Evolutionary conservation across 306 rosid species (phyloP), one percentile per base, ranked within the genome.

Genomic region (Rosa chinensis): DNA sequence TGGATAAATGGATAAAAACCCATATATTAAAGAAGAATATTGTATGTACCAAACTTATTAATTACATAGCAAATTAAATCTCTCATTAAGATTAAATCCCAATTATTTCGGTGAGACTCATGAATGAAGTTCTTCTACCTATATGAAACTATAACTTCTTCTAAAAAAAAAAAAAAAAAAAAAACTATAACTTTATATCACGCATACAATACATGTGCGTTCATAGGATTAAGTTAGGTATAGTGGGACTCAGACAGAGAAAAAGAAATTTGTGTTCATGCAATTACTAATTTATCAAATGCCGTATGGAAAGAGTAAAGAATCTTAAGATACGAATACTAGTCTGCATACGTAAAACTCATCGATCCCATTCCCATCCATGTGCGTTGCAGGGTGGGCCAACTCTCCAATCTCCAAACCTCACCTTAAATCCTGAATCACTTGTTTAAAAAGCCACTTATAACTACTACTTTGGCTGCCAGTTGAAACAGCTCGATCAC

Each of bases 301-400:
- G 25, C 37, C 39, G 66, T 61, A 61, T 25, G 23, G 3, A 56
- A 18, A 6, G 64, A 21, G 14, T n/a, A 58, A 13, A 20, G 0
- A 58, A 2, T 23, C 12, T 28, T 6, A 35, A 6, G 7, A 12
- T 63, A 63, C 69, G 8, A 28, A 25, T 28, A 25, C n/a, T 0
- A 63, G n/a, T 28, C 1, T 28, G 32, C 7, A 63, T 63, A 28
- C 11, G 69, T 1, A 28, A 44, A 63, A 63, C 69, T 32, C 69
- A 63, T 39, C 72, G 44, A 5, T 13, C 69, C n/a, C 25, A 66
- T 63, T 4, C 25, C 64, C 58, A 56, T 59, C 66, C 70, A 66
- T 40, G 72, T 39, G 49, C 72, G 12, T 66, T 40, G 72, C 49
- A 66, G 72, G 72, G 67, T 18, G 72, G 72, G 72, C 72, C 72